Evolutionary conservation across 179 eudicot genomes (phyloP).

Genomic region (Beta corolliflora): DNA sequence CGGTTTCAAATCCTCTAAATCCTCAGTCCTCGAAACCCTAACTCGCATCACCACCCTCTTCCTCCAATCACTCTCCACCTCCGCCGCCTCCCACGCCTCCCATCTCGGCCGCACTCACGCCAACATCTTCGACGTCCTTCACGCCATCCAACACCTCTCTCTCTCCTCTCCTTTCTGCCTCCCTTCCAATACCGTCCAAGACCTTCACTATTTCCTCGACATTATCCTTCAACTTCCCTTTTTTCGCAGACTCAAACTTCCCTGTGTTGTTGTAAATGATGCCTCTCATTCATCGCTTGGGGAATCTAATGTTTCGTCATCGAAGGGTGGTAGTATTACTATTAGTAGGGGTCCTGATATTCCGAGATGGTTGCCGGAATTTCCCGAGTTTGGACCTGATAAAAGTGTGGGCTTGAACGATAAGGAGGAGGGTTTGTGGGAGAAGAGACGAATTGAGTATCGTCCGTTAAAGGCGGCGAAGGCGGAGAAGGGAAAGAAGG

Average conservation of each 20-base stretch:
- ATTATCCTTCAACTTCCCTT: constrained; percentile 46
- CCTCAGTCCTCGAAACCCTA: constrained; percentile 51
- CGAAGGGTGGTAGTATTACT: background rate
- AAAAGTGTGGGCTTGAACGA: background rate
- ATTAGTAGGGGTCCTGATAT: constrained; percentile 27
- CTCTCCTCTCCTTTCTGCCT: constrained; percentile 49
- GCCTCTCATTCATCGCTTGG: too few relatives aligned
- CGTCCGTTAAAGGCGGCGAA: background rate
- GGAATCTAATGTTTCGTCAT: too few relatives aligned
- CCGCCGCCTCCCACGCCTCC: constrained; percentile 42
- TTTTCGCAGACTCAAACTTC: constrained; percentile 13
- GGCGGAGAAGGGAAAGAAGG: constrained; percentile 4
- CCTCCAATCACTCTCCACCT: constrained; percentile 38
- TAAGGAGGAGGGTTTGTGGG: constrained; percentile 27
- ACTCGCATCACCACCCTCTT: constrained; percentile 51
- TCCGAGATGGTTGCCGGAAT: constrained; percentile 68
- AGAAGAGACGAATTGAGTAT: constrained; percentile 11
- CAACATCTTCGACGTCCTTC: constrained; percentile 48
- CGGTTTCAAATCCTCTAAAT: constrained; percentile 49
- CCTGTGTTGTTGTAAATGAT: too few relatives aligned
- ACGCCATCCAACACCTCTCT: constrained; percentile 50
- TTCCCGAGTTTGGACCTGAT: constrained; percentile 35
- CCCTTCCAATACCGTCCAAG: constrained; percentile 26
- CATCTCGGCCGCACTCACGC: constrained; percentile 42
- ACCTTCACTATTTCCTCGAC: constrained; percentile 37